A percentile compares a stretch with the other conserved stretches of the same genome.
phyloP scores from a whole-genome alignment of 2,329 filamentous ascomycete species.

The Aspergillus sp. region DNA sequence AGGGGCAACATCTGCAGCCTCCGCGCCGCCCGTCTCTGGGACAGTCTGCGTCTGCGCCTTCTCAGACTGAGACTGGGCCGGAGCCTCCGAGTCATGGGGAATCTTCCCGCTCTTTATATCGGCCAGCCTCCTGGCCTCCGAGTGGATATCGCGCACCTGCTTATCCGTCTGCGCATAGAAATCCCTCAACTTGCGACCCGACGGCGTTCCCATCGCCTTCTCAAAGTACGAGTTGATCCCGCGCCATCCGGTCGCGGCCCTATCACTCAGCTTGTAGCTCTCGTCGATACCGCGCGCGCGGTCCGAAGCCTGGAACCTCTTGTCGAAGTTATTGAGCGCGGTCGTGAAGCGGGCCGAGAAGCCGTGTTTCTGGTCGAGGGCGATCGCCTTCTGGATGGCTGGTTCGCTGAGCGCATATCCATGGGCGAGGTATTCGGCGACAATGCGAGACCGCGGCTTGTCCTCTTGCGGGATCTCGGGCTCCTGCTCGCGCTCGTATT shows the following conservation, averaged over 20 bases:
- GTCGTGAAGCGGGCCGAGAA: conserved; percentile 70
- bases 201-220: conserved; percentile 78
- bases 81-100: conserved; percentile 28
- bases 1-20: conserved; percentile 11
- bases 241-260: conserved; percentile 56
- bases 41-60: conserved; percentile 9
- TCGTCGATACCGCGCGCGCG: conserved; percentile 75
- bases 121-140: conserved; percentile 78
- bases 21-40: conserved; percentile 6
- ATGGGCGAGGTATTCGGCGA: conserved; percentile 93
- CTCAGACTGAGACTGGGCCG: conserved; percentile 33
- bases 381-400: conserved; percentile 72
- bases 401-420: conserved; percentile 75
- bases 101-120: conserved; percentile 62
- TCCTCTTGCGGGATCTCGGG: conserved; percentile 85
- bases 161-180: conserved; percentile 82
- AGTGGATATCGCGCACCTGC: conserved; percentile 89
- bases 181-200: conserved; percentile 73
- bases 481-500: too few species aligned
- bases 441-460: conserved; percentile 86
- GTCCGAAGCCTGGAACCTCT: conserved; percentile 79
- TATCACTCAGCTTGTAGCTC: conserved; percentile 70
- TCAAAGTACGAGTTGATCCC: conserved; percentile 86
- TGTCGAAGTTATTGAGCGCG: conserved; percentile 67
- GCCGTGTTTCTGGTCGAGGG: conserved; percentile 82